Evolutionary conservation across 1,139 yeast species (phyloP).

Genomic region (Candida dubliniensis): DNA sequence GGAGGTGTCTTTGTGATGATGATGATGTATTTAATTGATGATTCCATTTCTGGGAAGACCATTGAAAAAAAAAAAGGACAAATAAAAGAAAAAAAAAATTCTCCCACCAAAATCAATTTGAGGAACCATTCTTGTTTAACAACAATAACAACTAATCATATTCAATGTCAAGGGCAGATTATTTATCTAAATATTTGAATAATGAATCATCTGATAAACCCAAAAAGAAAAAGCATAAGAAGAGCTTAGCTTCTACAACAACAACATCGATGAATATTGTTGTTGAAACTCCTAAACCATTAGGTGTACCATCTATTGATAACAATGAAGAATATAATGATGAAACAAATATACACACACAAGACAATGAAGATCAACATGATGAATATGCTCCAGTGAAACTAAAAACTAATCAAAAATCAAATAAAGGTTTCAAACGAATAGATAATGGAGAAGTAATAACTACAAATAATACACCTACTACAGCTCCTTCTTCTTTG

Average conservation of each 20-base stretch:
- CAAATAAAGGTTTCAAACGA: conserved; percentile 37
- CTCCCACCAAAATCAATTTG: too few relatives aligned
- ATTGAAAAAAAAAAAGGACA: too few relatives aligned
- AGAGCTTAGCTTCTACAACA: conserved; percentile 13
- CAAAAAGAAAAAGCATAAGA: conserved; percentile 4
- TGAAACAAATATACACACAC: neutral
- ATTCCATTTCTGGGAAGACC: too few relatives aligned
- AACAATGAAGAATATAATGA: neutral
- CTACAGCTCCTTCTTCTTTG: too few relatives aligned
- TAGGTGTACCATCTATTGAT: conserved; percentile 1
- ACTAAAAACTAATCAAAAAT: conserved; percentile 16
- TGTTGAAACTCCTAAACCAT: conserved; percentile 4
- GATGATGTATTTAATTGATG: too few relatives aligned
- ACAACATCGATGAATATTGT: conserved; percentile 6
- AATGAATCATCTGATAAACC: neutral
- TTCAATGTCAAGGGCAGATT: conserved; percentile 3
- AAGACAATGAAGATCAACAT: conserved; percentile 1
- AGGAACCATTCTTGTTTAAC: too few relatives aligned
- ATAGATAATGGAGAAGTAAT: conserved; percentile 32
- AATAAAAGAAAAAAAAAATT: too few relatives aligned
- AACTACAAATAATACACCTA: neutral
- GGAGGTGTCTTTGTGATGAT: too few relatives aligned
- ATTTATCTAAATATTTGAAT: conserved; percentile 1
- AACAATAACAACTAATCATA: neutral
- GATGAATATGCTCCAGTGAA: conserved; percentile 22